These are phyloP conservation scores for Yamadazyma kanchanaburiensis DNA, from an alignment of 1,139 yeast species.

Conservation along the genomic window DNA sequence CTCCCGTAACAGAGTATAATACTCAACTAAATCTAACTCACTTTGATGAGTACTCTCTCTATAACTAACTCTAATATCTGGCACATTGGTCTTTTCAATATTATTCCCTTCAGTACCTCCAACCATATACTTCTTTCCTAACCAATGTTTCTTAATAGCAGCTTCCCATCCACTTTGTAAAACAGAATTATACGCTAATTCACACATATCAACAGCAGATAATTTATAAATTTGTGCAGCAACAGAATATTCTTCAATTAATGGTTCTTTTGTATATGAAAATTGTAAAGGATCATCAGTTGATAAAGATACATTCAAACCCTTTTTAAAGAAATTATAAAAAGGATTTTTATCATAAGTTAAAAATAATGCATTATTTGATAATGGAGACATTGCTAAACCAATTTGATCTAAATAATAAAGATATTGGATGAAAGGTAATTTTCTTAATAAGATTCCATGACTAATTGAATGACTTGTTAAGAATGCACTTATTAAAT, in stretches of 20 bases:
- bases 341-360: conserved; percentile 96
- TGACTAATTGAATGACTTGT: conserved; percentile 93
- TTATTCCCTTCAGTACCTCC: conserved; percentile 79
- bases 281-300: conserved; percentile 77
- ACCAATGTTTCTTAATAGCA: conserved; percentile 84
- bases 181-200: conserved; percentile 82
- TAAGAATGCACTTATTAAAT: conserved; percentile 83
- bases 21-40: conserved; percentile 69
- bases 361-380: conserved; percentile 92
- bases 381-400: conserved; percentile 97
- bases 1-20: conserved; percentile 44
- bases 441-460: conserved; percentile 87
- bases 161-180: conserved; percentile 91
- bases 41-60: conserved; percentile 77
- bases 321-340: conserved; percentile 84
- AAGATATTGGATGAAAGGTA: conserved; percentile 91
- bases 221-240: conserved; percentile 96
- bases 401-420: conserved; percentile 94
- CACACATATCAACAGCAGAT: conserved; percentile 96
- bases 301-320: conserved; percentile 87
- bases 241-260: conserved; percentile 94
- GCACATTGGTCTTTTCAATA: conserved; percentile 92
- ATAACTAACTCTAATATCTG: conserved; percentile 78
- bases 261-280: conserved; percentile 95
- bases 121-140: conserved; percentile 64